These are phyloP conservation scores for Paramecium sexaurelia DNA, from an alignment of 73 alveolate species.

Conservation along the genomic window DNA sequence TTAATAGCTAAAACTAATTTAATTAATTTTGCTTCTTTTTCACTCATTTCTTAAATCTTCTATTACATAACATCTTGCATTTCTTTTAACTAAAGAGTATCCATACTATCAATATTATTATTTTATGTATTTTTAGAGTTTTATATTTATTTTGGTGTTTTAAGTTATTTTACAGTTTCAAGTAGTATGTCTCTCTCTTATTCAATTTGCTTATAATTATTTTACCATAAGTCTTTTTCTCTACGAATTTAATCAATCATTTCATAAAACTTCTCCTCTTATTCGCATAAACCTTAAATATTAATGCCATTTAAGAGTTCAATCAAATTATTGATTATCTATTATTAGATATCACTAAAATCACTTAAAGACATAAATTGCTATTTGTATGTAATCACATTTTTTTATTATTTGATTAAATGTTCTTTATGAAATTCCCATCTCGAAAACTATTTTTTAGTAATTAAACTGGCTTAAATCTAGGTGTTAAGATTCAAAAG, in stretches of 20 bases:
- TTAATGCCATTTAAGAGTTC: neutral
- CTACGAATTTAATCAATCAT: slow-evolving; percentile 23
- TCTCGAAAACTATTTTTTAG: neutral
- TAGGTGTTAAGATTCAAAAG: neutral
- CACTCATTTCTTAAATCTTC: slow-evolving; percentile 44
- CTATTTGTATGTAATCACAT: neutral
- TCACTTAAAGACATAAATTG: neutral
- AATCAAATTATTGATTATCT: neutral
- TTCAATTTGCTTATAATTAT: slow-evolving; percentile 23
- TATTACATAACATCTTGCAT: slow-evolving; percentile 18
- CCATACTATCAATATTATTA: slow-evolving; percentile 20
- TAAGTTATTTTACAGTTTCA: slow-evolving; percentile 41
- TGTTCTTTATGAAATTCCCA: neutral
- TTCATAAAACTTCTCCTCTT: neutral
- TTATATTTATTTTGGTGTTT: neutral
- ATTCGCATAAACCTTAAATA: neutral
- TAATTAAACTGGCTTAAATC: neutral
- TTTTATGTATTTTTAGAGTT: neutral
- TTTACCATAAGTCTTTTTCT: slow-evolving; percentile 37
- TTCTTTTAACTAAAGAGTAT: slow-evolving; percentile 5
- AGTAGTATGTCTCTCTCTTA: slow-evolving; percentile 31
- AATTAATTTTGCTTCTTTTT: slow-evolving; percentile 30
- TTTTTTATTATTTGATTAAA: neutral
- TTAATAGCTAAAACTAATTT: slow-evolving; percentile 40
- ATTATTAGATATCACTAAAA: neutral